Evolutionary conservation across 208 protist genomes (phyloP), one percentile per base, ranked within the genome.

Genomic region (Crithidia mellificae): DNA sequence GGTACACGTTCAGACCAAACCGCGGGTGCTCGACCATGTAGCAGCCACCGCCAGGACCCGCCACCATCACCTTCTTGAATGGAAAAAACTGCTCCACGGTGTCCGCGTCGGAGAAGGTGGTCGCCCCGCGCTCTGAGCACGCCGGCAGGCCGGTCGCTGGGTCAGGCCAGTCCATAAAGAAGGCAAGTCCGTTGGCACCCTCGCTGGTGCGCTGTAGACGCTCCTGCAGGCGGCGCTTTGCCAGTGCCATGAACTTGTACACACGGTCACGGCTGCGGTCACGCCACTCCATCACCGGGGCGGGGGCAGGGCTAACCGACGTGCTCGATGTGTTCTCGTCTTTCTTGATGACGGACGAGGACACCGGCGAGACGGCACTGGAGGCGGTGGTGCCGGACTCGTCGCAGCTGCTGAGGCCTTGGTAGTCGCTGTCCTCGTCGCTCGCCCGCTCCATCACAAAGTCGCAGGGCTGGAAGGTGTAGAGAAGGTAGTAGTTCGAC

Each of bases 111-210:
- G 49, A 64, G 56, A 83, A 78, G 53, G 39, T 78, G 1, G 70
- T 74, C 15, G 64, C 20, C 12, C 82, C 82, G 11, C 78, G 66
- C 12, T 44, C 29, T 2, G 68, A 72, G 58, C 41, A 36, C 22
- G 81, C 67, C 22, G 82, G 77, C 22, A 87, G 51, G 2, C 82
- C 82, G 12, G 82, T 81, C 25, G 82, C 82, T n/a, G 82, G 82
- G 43, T 87, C 82, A 0, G 69, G 63, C 71, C 82, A 83, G 65
- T 87, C 82, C 46, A 87, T 59, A 22, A 78, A 87, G 41, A 75
- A 84, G 11, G 3, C 6, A 14, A 43, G 29, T 3, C 65, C 34
- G 4, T 30, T 22, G 15, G n/a, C n/a, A n/a, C 22, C 11, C 55
- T 41, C 22, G 46, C 24, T 17, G 17, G 8, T n/a, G 34, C 19